Evolutionary conservation across 345 rosid species (phyloP).

Genomic region (Pelargonium nanum): DNA sequence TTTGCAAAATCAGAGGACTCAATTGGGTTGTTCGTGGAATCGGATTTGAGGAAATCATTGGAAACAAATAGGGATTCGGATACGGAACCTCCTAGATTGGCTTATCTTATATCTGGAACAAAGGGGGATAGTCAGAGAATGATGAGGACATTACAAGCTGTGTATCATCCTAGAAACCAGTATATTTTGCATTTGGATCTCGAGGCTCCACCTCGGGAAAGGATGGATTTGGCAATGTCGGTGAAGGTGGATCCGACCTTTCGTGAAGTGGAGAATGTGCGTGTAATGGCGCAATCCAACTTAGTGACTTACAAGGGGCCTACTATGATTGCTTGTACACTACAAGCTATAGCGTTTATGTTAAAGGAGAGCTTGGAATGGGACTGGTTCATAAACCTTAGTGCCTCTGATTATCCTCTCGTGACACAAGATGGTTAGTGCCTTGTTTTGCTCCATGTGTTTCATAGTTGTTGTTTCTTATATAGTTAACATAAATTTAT

Average conservation of each 20-base stretch:
- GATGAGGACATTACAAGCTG: slow-evolving; percentile 76
- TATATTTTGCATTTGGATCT: slow-evolving; percentile 80
- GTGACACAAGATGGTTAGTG: slow-evolving; percentile 80
- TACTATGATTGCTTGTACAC: slow-evolving; percentile 72
- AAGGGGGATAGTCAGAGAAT: slow-evolving; percentile 78
- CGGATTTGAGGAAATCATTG: slow-evolving; percentile 29
- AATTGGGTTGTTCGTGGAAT: slow-evolving; percentile 55
- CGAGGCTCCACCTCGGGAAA: slow-evolving; percentile 69
- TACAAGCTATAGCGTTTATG: slow-evolving; percentile 68
- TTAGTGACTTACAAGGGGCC: slow-evolving; percentile 82
- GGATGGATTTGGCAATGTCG: slow-evolving; percentile 42
- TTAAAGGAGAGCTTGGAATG: slow-evolving; percentile 63
- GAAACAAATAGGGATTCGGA: slow-evolving; percentile 15
- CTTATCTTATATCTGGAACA: slow-evolving; percentile 79
- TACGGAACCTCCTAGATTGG: slow-evolving; percentile 55
- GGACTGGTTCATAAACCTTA: slow-evolving; percentile 93
- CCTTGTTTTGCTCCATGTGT: slow-evolving; percentile 1
- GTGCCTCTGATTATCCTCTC: slow-evolving; percentile 81
- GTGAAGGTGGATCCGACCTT: slow-evolving; percentile 63
- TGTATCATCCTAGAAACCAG: slow-evolving; percentile 82
- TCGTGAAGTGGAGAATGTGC: slow-evolving; percentile 55
- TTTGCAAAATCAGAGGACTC: slow-evolving; percentile 33
- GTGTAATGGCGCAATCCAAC: slow-evolving; percentile 73
- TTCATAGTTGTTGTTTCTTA: not conserved
- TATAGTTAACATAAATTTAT: not conserved